Evolutionary conservation across 2,329 filamentous ascomycete species (phyloP), one percentile per base, ranked within the genome.

Genomic region (Fusarium anguioides): DNA sequence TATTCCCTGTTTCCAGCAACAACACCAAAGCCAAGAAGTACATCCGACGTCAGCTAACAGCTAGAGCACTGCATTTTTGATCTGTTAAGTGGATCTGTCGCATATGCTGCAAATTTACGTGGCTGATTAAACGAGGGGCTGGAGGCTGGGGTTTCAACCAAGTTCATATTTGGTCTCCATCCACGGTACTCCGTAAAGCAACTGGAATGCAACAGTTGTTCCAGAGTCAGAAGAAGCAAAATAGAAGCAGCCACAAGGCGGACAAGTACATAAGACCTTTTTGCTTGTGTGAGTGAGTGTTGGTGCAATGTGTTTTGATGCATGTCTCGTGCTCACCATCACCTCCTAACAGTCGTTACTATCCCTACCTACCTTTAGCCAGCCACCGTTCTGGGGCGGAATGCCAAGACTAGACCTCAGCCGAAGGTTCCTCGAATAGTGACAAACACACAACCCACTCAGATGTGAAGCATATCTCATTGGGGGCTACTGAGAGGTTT

Each of bases 61-160:
- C 44, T 42, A 68, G 40, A 66, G 27, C 27, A 45, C 44, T 56
- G 60, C 42, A 44, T 58, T 58, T 49, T 40, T 51, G 51, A 58
- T 62, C 50, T 47, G 14, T 39, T n/a, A 51, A 62, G 51, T 58
- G 60, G 49, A 54, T 60, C 35, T 62, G 46, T 57, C 37, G 39
- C 44, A 62, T 48, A 55, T 56, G 60, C 60, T 56, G 50, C 58
- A 70, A 72, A 70, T 72, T 72, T 65, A 59, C 53, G 70, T 72
- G 68, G 68, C 70, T 72, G 66, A 65, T 55, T 66, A 59, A 45
- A 70, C 50, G 70, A 72, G 70, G 68, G 70, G 66, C 62, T 68
- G 68, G 70, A 68, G 60, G 53, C 60, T 58, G 63, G 68, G 58
- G 56, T 45, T 50, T 53, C 39, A 60, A 44, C 26, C 46, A 49